phyloP scores from a whole-genome alignment of 1,139 yeast species.

The Hansenula sp. region DNA sequence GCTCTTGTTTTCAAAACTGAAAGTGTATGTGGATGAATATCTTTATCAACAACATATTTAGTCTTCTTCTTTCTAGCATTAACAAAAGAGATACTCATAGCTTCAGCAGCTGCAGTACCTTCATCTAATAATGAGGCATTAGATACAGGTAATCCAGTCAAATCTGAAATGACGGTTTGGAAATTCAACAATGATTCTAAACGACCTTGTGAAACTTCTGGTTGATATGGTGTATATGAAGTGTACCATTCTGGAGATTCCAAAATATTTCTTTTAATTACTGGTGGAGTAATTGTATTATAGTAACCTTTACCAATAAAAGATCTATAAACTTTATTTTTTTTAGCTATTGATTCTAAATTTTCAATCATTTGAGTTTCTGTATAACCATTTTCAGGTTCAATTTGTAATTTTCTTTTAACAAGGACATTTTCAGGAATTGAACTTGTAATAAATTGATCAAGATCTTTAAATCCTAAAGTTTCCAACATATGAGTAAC shows the following conservation, averaged over 20 bases:
- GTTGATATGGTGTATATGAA: slow-evolving; percentile 96
- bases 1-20: slow-evolving; percentile 80
- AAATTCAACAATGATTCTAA: slow-evolving; percentile 83
- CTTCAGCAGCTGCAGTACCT: slow-evolving; percentile 98
- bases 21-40: slow-evolving; percentile 82
- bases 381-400: slow-evolving; percentile 64
- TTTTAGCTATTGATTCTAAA: slow-evolving; percentile 62
- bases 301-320: slow-evolving; percentile 94
- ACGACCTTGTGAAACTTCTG: slow-evolving; percentile 96
- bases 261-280: slow-evolving; percentile 83
- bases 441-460: slow-evolving; percentile 65
- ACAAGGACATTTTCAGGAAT: slow-evolving; percentile 75
- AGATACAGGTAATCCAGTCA: slow-evolving; percentile 90
- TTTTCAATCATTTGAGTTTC: slow-evolving; percentile 78
- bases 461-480: slow-evolving; percentile 64
- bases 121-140: slow-evolving; percentile 94
- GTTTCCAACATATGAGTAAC: slow-evolving; percentile 59
- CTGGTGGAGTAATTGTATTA: slow-evolving; percentile 87
- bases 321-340: slow-evolving; percentile 67
- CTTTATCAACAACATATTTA: slow-evolving; percentile 67
- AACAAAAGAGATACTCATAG: slow-evolving; percentile 82
- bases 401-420: slow-evolving; percentile 62
- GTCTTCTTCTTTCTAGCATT: slow-evolving; percentile 61
- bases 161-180: slow-evolving; percentile 84
- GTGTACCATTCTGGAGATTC: slow-evolving; percentile 99